Conservation (phyloP, 2,329 filamentous ascomycete genomes). For the Capronia americana region DNA sequence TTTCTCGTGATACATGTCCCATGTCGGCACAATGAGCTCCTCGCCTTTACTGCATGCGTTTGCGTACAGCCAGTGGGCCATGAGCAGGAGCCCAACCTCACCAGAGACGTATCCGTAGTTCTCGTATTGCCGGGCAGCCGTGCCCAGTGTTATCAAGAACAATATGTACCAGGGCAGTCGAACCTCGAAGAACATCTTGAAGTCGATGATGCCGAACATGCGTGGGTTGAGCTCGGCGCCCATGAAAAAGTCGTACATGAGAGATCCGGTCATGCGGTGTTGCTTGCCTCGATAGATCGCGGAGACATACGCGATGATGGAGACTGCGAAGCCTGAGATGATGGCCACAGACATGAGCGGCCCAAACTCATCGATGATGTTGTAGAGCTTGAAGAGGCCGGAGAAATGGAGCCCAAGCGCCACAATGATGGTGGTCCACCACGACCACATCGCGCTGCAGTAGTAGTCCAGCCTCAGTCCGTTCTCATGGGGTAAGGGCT, state of each 20-base stretch:
- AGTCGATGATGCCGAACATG: slow-evolving; percentile 82
- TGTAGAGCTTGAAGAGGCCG: slow-evolving; percentile 87
- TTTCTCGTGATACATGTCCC: slow-evolving; percentile 98
- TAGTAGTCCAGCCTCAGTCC: slow-evolving; percentile 92
- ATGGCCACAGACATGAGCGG: slow-evolving; percentile 93
- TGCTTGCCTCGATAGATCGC: slow-evolving; percentile 79
- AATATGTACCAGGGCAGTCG: slow-evolving; percentile 92
- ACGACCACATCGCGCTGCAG: slow-evolving; percentile 86
- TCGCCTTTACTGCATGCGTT: slow-evolving; percentile 93
- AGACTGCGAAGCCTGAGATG: slow-evolving; percentile 83
- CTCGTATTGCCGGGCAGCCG: slow-evolving; percentile 83
- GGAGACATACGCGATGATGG: slow-evolving; percentile 83
- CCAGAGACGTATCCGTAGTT: slow-evolving; percentile 82
- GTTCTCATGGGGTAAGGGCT: slow-evolving; percentile 79
- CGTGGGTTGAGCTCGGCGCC: slow-evolving; percentile 85
- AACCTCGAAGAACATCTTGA: slow-evolving; percentile 97
- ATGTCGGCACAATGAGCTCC: slow-evolving; percentile 86
- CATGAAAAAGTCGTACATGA: slow-evolving; percentile 89
- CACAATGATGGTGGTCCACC: slow-evolving; percentile 82
- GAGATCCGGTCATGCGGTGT: slow-evolving; percentile 88
- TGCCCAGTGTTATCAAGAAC: slow-evolving; percentile 75
- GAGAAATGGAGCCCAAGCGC: slow-evolving; percentile 77
- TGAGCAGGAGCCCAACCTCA: slow-evolving; percentile 82
- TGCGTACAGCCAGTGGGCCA: slow-evolving; percentile 91
- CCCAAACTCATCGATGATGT: slow-evolving; percentile 92